Evolutionary conservation across 2,329 filamentous ascomycete genomes (phyloP).

Genomic region (Verticillium dahliae): DNA sequence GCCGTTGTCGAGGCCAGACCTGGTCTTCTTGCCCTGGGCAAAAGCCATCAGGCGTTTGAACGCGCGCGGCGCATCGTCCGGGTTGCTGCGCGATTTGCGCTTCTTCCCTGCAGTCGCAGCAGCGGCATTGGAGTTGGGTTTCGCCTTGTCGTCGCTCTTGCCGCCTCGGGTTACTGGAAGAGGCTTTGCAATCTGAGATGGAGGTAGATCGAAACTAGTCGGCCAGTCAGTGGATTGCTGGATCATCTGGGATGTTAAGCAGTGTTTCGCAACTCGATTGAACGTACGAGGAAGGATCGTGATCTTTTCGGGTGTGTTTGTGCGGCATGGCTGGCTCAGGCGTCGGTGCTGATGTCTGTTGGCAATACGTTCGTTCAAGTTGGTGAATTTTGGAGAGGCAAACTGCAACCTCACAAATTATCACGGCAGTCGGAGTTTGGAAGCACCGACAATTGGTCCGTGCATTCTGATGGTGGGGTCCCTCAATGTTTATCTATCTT

Average conservation of each 20-base stretch:
- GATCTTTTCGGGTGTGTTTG: conserved; percentile 69
- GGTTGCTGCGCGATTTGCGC: conserved; percentile 34
- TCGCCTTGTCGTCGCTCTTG: conserved; percentile 17
- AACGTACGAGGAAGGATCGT: conserved; percentile 47
- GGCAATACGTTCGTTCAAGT: not conserved
- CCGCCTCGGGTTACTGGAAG: conserved; percentile 36
- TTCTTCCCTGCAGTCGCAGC: conserved; percentile 29
- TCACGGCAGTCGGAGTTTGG: not conserved
- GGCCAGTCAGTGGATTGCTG: not conserved
- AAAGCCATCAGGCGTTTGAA: conserved; percentile 82
- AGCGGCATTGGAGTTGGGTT: not conserved
- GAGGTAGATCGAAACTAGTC: conserved; percentile 42
- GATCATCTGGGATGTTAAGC: not conserved
- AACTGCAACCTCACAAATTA: not conserved
- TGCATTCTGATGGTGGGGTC: too few species aligned
- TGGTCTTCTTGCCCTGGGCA: conserved; percentile 52
- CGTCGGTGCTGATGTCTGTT: not conserved
- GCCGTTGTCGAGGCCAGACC: conserved; percentile 69
- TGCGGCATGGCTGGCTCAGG: conserved; percentile 61
- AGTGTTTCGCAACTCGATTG: not conserved
- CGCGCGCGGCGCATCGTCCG: conserved; percentile 80
- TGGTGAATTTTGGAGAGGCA: not conserved
- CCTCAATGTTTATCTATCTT: too few species aligned
- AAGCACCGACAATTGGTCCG: not conserved
- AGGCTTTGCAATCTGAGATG: conserved; percentile 40